Percentiles rank a stretch among this genome's conserved stretches.
Evolutionary conservation across 495 filamentous ascomycete genomes (phyloP).

Genomic region (Lophium mytilinum): DNA sequence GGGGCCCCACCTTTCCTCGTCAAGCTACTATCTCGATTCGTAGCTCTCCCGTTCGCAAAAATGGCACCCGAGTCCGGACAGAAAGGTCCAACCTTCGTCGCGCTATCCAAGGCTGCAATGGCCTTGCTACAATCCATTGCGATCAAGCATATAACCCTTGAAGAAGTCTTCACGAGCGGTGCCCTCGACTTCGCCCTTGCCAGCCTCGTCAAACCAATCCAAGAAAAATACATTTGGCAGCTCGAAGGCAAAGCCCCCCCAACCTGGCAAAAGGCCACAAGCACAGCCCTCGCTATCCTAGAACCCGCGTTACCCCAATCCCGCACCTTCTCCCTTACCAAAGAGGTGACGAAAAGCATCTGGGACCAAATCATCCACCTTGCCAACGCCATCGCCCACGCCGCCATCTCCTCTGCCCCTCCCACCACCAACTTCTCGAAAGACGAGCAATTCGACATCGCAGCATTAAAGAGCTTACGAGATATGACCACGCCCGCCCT

Average conservation of each 20-base stretch:
- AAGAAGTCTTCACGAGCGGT: conserved; percentile 15
- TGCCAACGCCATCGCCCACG: conserved; percentile 50
- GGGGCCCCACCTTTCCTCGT: conserved; percentile 62
- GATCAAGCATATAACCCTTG: conserved; percentile 15
- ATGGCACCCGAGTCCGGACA: background rate
- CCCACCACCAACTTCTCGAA: conserved; percentile 40
- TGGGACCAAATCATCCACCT: conserved; percentile 55
- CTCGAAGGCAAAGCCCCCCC: conserved; percentile 48
- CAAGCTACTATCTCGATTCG: conserved; percentile 57
- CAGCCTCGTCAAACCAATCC: conserved; percentile 59
- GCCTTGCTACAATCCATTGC: conserved; percentile 57
- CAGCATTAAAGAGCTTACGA: conserved; percentile 59
- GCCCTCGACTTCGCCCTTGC: conserved; percentile 48
- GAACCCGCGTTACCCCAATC: conserved; percentile 48
- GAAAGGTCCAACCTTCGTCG: conserved; percentile 62
- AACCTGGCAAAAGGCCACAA: conserved; percentile 75
- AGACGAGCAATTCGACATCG: conserved; percentile 75
- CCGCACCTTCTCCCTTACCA: conserved; percentile 30
- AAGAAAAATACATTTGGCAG: conserved; percentile 63
- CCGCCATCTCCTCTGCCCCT: conserved; percentile 42
- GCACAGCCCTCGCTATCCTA: conserved; percentile 58
- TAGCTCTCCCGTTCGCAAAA: conserved; percentile 55
- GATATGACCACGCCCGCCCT: conserved; percentile 67
- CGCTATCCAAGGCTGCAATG: conserved; percentile 76
- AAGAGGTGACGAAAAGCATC: conserved; percentile 38